These are phyloP conservation scores for Russula griseocarnosa DNA, from an alignment of 768 basidiomycete genomes.

Conservation along the genomic window DNA sequence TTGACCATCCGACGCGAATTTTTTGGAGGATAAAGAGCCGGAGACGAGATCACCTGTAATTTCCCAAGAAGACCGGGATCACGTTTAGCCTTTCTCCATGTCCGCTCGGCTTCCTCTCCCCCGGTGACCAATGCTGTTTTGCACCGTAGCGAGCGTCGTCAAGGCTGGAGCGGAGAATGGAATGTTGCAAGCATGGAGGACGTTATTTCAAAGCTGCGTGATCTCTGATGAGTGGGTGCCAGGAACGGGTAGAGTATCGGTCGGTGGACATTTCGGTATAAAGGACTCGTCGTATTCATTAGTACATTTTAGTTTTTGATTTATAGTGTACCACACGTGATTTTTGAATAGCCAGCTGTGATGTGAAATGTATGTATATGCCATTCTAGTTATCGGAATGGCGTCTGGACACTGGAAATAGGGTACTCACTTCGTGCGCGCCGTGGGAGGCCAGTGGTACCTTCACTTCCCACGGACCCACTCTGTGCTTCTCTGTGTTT, in stretches of 20 bases:
- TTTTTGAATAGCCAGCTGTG: background rate
- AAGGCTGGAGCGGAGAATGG: constrained; percentile 30
- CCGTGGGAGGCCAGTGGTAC: background rate
- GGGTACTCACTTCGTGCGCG: background rate
- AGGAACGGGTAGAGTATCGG: background rate
- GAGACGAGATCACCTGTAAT: background rate
- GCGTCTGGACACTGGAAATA: background rate
- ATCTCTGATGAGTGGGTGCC: constrained; percentile 19
- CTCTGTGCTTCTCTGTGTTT: background rate
- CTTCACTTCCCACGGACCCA: background rate
- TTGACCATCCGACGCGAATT: background rate
- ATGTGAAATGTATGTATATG: background rate
- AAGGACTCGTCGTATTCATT: background rate
- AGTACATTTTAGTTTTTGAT: background rate
- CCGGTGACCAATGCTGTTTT: background rate
- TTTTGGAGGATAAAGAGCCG: background rate
- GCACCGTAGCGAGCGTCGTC: constrained; percentile 24
- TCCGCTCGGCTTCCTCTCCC: background rate
- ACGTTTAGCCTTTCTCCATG: background rate
- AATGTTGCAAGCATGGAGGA: constrained; percentile 26
- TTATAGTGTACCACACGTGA: background rate
- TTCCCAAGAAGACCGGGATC: background rate
- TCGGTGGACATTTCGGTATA: background rate
- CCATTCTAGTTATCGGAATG: background rate
- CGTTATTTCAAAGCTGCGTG: constrained; percentile 22